Percentiles rank a stretch among this genome's conserved stretches.
Evolutionary conservation across 2,329 filamentous ascomycete species (phyloP).

Genomic region (Leptographium flavum): DNA sequence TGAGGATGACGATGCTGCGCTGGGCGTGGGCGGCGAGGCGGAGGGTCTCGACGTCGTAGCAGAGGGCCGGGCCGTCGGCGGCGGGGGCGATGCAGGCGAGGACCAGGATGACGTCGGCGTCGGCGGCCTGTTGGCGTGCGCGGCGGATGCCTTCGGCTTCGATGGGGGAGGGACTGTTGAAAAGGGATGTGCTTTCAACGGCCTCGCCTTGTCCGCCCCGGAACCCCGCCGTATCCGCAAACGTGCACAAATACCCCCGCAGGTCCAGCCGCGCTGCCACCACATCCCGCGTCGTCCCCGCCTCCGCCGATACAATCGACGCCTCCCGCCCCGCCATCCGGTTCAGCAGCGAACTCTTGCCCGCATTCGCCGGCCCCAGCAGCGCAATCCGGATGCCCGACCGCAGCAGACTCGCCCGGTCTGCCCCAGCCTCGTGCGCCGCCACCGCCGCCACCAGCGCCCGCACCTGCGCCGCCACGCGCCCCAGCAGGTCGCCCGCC

Average conservation of each 20-base stretch:
- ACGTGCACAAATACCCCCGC: conserved; percentile 78
- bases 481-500: conserved; percentile 53
- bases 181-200: conserved; percentile 52
- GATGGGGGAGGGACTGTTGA: too few relatives aligned
- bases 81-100: conserved; percentile 58
- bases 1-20: conserved; percentile 40
- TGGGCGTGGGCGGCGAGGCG: conserved; percentile 33
- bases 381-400: conserved; percentile 78
- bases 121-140: conserved; percentile 64
- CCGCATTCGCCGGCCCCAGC: conserved; percentile 82
- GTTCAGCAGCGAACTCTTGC: conserved; percentile 91
- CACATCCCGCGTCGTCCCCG: conserved; percentile 86
- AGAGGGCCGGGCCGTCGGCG: conserved; percentile 20
- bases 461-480: conserved; percentile 51
- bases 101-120: conserved; percentile 75
- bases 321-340: conserved; percentile 80
- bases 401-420: conserved; percentile 69
- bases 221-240: conserved; percentile 90
- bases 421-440: conserved; percentile 60
- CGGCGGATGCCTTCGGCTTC: conserved; percentile 85
- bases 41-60: conserved; percentile 40
- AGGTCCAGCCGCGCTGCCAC: conserved; percentile 86
- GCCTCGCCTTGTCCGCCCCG: conserved; percentile 22
- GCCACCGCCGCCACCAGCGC: conserved; percentile 48
- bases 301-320: conserved; percentile 85